Percentiles rank a stretch among this genome's conserved stretches.
These are phyloP conservation scores for Plantago ovata DNA, from an alignment of 257 asterid species.

Conservation along the genomic window DNA sequence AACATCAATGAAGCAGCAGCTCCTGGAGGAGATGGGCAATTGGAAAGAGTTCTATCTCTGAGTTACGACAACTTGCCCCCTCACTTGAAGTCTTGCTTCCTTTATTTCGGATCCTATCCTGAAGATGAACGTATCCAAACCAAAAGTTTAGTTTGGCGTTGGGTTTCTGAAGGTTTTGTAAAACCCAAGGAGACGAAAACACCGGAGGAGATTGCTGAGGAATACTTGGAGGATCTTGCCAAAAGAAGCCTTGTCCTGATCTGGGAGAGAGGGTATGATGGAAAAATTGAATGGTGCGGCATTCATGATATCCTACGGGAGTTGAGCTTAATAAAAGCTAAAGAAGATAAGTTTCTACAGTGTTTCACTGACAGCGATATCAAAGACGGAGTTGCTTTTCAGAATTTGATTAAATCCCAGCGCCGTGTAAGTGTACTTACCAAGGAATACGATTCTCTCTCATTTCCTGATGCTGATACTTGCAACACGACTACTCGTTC, in stretches of 20 bases:
- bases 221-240: constrained; percentile 18
- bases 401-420: not conserved
- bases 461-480: not conserved
- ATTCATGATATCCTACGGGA: constrained; percentile 23
- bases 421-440: constrained; percentile 13
- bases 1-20: constrained; percentile 3
- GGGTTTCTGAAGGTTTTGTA: constrained; percentile 26
- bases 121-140: constrained; percentile 7
- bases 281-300: constrained; percentile 10
- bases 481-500: not conserved
- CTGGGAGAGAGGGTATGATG: not conserved
- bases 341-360: constrained; percentile 1
- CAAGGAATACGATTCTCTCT: not conserved
- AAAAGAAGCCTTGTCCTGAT: constrained; percentile 15
- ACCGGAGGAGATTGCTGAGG: constrained; percentile 1
- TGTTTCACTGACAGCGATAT: not conserved
- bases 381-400: not conserved
- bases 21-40: constrained; percentile 1
- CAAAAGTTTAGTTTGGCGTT: constrained; percentile 7
- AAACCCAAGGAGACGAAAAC: not conserved
- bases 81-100: constrained; percentile 20
- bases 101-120: constrained; percentile 19
- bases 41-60: constrained; percentile 1
- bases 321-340: constrained; percentile 10
- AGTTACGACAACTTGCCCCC: constrained; percentile 29